A percentile compares a stretch with the other conserved stretches of the same genome.
phyloP scores from a whole-genome alignment of 2,329 filamentous ascomycete species.

The Teratosphaeria destructans region DNA sequence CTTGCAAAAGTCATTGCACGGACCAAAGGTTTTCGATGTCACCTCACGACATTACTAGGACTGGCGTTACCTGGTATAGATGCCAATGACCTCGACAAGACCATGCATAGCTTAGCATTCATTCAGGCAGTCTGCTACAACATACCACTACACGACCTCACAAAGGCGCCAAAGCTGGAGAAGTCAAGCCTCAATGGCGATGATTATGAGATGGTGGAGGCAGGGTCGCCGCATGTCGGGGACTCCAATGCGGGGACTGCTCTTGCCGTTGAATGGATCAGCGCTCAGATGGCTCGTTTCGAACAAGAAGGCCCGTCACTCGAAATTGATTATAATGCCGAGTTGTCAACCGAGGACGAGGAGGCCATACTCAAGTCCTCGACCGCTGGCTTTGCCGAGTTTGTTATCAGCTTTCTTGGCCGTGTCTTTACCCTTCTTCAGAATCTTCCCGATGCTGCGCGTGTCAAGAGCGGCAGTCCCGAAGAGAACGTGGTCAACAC shows the following conservation, averaged over 20 bases:
- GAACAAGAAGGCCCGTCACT: constrained; percentile 78
- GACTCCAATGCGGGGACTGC: constrained; percentile 28
- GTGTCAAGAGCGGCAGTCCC: constrained; percentile 79
- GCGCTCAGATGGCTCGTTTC: constrained; percentile 86
- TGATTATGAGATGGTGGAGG: constrained; percentile 21
- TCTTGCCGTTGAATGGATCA: constrained; percentile 85
- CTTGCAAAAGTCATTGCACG: constrained; percentile 83
- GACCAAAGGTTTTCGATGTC: constrained; percentile 91
- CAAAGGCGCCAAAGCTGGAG: constrained; percentile 42
- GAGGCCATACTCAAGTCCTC: constrained; percentile 82
- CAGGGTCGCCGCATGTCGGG: constrained; percentile 6
- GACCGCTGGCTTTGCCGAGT: constrained; percentile 87
- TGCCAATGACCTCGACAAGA: constrained; percentile 95
- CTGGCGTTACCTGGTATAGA: constrained; percentile 91
- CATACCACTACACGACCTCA: constrained; percentile 80
- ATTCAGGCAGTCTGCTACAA: constrained; percentile 95
- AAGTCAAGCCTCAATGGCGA: constrained; percentile 22
- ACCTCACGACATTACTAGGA: constrained; percentile 87
- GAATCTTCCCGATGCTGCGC: constrained; percentile 82
- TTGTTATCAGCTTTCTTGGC: constrained; percentile 78
- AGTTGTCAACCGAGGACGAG: constrained; percentile 78
- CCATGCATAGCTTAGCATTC: constrained; percentile 84
- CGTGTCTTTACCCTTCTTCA: constrained; percentile 93
- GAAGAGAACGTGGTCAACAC: constrained; percentile 98
- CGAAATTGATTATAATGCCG: constrained; percentile 71